phyloP scores from a whole-genome alignment of 2,329 filamentous ascomycete species.

The Xylariales sp. region DNA sequence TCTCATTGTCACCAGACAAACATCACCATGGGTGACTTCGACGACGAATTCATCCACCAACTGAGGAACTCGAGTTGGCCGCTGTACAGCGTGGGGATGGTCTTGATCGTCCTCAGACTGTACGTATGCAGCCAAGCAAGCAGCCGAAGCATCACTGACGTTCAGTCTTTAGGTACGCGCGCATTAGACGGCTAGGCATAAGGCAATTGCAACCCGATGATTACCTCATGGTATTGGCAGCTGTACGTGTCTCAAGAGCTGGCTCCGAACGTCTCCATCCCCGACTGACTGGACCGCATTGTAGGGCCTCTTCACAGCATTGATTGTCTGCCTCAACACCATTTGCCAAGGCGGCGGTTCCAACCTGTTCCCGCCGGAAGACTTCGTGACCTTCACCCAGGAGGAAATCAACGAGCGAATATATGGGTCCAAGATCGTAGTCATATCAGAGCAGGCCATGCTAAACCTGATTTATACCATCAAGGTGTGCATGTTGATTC shows the following conservation, averaged over 20 bases:
- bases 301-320: slow-evolving; percentile 10
- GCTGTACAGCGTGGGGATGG: slow-evolving; percentile 11
- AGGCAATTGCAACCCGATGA: slow-evolving; percentile 9
- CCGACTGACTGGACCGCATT: too few relatives aligned
- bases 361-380: slow-evolving; percentile 27
- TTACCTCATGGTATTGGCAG: slow-evolving; percentile 11
- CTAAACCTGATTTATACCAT: slow-evolving; percentile 26
- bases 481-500: slow-evolving; percentile 40
- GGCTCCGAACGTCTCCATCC: too few relatives aligned
- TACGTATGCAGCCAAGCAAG: not conserved
- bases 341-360: slow-evolving; percentile 10
- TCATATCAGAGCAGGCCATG: slow-evolving; percentile 39
- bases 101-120: slow-evolving; percentile 10
- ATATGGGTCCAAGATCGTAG: slow-evolving; percentile 37
- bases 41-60: slow-evolving; percentile 5
- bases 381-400: slow-evolving; percentile 29
- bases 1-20: not conserved
- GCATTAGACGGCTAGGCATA: slow-evolving; percentile 6
- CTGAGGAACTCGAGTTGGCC: slow-evolving; percentile 11
- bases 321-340: slow-evolving; percentile 11
- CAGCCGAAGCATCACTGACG: not conserved
- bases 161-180: slow-evolving; percentile 8
- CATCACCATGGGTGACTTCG: slow-evolving; percentile 11
- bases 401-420: slow-evolving; percentile 35
- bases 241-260: slow-evolving; percentile 3